These are phyloP conservation scores for Cadophora luteo-olivacea DNA, from an alignment of 2,329 filamentous ascomycete species.

Conservation along the genomic window DNA sequence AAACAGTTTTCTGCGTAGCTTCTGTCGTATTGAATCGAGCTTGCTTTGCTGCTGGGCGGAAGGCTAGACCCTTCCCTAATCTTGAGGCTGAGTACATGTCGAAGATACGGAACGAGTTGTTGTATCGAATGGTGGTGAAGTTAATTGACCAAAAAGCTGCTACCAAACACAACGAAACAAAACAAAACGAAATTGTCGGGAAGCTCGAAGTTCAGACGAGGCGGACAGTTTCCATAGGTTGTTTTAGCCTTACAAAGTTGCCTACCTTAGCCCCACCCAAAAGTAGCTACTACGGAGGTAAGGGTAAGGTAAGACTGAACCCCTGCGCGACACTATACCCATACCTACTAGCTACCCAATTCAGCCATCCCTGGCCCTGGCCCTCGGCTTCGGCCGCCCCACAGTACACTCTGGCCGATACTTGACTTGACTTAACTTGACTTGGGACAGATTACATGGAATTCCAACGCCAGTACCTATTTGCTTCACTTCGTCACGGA, in stretches of 20 bases:
- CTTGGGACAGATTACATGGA: slow-evolving; percentile 24
- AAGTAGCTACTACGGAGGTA: too few species aligned
- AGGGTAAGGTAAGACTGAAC: too few species aligned
- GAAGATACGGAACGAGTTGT: neutral
- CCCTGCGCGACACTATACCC: too few species aligned
- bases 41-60: neutral
- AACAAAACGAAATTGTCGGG: too few species aligned
- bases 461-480: neutral
- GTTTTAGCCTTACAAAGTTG: too few species aligned
- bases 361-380: too few species aligned
- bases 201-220: too few species aligned
- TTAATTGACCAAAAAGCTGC: neutral
- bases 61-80: neutral
- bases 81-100: neutral
- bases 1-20: slow-evolving; percentile 26
- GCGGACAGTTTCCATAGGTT: too few species aligned
- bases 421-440: too few species aligned
- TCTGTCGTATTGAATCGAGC: slow-evolving; percentile 27
- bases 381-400: slow-evolving; percentile 17
- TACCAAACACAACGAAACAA: neutral
- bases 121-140: neutral
- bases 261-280: too few species aligned
- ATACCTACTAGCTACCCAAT: too few species aligned
- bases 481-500: neutral
- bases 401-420: slow-evolving; percentile 9